Percentiles rank a stretch among this genome's conserved stretches.
phyloP scores from a whole-genome alignment of 148 eudicot genomes.

The Linanthus parryae region DNA sequence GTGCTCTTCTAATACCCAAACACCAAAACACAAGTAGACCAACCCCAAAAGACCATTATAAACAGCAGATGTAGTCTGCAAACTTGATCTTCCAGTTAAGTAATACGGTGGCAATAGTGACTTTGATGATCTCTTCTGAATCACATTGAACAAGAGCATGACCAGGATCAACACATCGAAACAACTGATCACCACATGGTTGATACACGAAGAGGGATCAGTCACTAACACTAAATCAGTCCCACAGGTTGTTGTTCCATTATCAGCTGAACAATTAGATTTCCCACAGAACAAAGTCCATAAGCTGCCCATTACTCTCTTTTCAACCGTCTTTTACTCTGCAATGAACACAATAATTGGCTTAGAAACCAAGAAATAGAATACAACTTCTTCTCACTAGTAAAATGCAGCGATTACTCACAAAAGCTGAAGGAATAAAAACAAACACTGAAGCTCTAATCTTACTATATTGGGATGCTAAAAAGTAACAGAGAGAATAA shows the following conservation, averaged over 20 bases:
- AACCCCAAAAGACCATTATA: slow-evolving; percentile 55
- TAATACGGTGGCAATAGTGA: slow-evolving; percentile 1
- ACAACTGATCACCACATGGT: slow-evolving; percentile 50
- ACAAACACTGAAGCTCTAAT: too few species aligned
- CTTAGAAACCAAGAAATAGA: too few species aligned
- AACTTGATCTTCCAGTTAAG: slow-evolving; percentile 19
- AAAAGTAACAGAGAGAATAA: too few species aligned
- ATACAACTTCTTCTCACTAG: too few species aligned
- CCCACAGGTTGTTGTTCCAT: slow-evolving; percentile 29
- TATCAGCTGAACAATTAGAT: slow-evolving; percentile 22
- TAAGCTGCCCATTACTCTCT: slow-evolving; percentile 34
- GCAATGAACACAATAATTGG: too few species aligned
- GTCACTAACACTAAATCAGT: slow-evolving; percentile 29
- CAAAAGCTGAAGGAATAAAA: too few species aligned
- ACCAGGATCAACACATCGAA: slow-evolving; percentile 51
- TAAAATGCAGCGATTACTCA: too few species aligned
- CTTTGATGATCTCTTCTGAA: slow-evolving; percentile 31
- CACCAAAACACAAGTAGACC: slow-evolving; percentile 43
- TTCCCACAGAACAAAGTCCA: slow-evolving; percentile 44
- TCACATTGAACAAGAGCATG: slow-evolving; percentile 34
- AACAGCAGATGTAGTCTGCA: slow-evolving; percentile 43
- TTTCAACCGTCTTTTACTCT: too few species aligned
- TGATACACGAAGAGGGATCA: slow-evolving; percentile 72
- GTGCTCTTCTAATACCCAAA: slow-evolving; percentile 37
- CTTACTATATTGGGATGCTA: too few species aligned